Conservation (phyloP, 257 asterid species). For the Marsdenia floribunda region DNA sequence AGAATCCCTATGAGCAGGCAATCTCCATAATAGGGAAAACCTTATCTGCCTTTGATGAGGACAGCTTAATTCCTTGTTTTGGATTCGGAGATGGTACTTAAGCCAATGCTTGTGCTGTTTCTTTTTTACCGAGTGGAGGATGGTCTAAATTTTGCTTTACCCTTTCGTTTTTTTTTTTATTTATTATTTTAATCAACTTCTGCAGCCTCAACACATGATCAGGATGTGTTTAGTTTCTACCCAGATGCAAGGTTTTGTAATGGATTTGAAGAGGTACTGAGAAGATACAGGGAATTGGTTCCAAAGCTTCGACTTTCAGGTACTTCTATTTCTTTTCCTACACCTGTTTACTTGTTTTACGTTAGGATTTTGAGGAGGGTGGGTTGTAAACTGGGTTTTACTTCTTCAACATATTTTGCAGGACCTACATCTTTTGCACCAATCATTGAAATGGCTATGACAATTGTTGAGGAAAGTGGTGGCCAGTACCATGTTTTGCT, state of each 20-base stretch:
- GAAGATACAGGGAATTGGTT: conserved; percentile 75
- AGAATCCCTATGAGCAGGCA: conserved; percentile 90
- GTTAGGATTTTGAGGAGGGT: neutral
- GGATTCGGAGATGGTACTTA: conserved; percentile 90
- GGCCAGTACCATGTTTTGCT: conserved; percentile 86
- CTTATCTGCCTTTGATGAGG: conserved; percentile 78
- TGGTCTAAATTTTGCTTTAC: neutral
- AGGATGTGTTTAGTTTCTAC: conserved; percentile 37
- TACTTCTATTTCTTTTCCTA: conserved; percentile 11
- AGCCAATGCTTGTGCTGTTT: too few species aligned
- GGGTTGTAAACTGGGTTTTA: neutral
- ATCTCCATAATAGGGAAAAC: conserved; percentile 90
- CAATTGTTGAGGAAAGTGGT: conserved; percentile 26
- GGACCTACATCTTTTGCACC: conserved; percentile 47
- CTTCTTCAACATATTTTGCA: neutral
- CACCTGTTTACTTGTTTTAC: neutral
- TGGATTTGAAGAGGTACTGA: conserved; percentile 82
- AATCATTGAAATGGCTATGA: conserved; percentile 71
- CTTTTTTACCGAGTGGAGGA: neutral
- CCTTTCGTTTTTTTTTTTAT: neutral
- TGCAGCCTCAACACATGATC: conserved; percentile 96
- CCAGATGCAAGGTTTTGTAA: conserved; percentile 71
- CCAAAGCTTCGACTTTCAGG: conserved; percentile 84
- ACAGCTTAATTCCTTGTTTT: conserved; percentile 80
- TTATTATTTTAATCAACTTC: neutral